Base-by-base conservation (phyloP, 257 asterid species). In the Linderniella brevidens region DNA sequence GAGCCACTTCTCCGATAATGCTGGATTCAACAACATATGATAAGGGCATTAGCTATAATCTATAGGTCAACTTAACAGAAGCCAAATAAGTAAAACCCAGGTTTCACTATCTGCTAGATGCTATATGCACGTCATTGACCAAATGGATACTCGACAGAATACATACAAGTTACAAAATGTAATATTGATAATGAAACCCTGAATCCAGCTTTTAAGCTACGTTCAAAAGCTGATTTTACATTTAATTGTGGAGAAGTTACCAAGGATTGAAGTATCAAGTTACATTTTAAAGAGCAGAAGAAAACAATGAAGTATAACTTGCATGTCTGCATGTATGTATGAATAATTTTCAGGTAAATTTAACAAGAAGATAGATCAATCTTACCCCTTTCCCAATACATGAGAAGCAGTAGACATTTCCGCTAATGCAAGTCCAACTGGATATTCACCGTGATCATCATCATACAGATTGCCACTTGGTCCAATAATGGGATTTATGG, bases 381-480 rank as follows among this genome's bases (percentile, higher is more conserved):
- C 50, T 63, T 76, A 88, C 98, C 98, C 93, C 19, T 76, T 61
- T 56, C 95, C 94, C 15, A 70, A 50, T 43, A 59, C 64, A 60
- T 80, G 80, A 57, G 64, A 71, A 49, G 68, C 59, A 56, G 63
- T 61, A 18, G 95, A 76, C 95, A 78, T 78, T 68, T 78, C 84
- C 60, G 80, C 74, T 52, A 78, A 29, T 10, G 83, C 80, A 58
- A 50, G 61, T 47, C 63, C 82, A 52, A 80, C 68, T 35, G 76
- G 69, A 67, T 52, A 58, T 49, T 57, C 61, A 20, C 52, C 40
- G 52, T 64, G 65, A 63, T 46, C 54, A 44, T 65, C 57, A 13
- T 57, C 19, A 65, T 53, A 56, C 46, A 52, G 29, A 44, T 61
- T 63, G 53, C 58, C 80, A 19, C 49, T 39, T 29, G 66, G 52